Percentiles rank a stretch among this genome's conserved stretches.
phyloP scores from a whole-genome alignment of 805 yeast species.

The Monosporozyma servazzii region DNA sequence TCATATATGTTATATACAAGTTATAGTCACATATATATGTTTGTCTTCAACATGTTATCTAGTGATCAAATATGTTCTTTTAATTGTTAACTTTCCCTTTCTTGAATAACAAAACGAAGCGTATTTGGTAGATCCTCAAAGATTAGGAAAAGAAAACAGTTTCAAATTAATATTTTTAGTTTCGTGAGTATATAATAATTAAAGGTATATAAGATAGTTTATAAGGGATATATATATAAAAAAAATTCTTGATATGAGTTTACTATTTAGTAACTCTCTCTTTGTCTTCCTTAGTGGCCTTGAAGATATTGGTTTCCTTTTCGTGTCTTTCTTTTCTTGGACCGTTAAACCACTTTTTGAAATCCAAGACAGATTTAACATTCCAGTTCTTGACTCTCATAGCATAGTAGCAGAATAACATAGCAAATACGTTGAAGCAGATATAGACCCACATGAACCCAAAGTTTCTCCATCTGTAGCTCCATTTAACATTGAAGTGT shows the following conservation, averaged over 20 bases:
- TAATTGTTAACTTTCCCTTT: not conserved
- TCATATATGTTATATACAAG: no score
- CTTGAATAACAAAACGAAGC: not conserved
- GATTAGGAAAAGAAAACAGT: not conserved
- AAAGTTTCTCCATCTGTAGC: slow-evolving; percentile 57
- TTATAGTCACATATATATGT: no score
- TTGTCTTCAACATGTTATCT: no score
- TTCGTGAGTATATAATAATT: not conserved
- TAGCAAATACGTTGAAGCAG: slow-evolving; percentile 32
- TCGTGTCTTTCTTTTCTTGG: slow-evolving; percentile 41
- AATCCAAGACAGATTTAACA: slow-evolving; percentile 27
- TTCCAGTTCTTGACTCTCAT: slow-evolving; percentile 34
- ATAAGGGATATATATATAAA: not conserved
- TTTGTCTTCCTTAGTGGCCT: slow-evolving; percentile 33
- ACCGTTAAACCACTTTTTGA: slow-evolving; percentile 35
- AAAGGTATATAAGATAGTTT: not conserved
- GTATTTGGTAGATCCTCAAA: not conserved
- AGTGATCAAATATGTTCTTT: no score
- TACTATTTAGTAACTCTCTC: slow-evolving; percentile 21
- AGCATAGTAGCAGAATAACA: slow-evolving; percentile 31
- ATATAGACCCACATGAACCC: slow-evolving; percentile 46
- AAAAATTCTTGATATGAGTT: not conserved
- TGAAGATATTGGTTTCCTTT: slow-evolving; percentile 37
- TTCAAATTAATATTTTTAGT: not conserved
- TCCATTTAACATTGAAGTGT: slow-evolving; percentile 32